A percentile compares a stretch with the other conserved stretches of the same genome.
phyloP scores from a whole-genome alignment of 129 eudicot species.

The Pseudognaphalium luteoalbum region DNA sequence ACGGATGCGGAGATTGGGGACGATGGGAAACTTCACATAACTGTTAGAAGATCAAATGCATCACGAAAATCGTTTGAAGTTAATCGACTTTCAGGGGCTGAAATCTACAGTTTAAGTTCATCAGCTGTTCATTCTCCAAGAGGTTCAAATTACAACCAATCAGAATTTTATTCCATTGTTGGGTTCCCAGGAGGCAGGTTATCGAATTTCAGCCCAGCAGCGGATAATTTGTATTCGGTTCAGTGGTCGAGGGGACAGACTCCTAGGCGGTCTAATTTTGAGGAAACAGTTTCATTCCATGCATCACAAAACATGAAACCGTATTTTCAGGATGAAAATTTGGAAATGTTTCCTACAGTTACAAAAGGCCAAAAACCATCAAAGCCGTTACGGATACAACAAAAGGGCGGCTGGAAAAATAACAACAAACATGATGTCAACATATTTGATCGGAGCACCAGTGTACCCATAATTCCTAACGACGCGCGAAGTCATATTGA shows the following conservation, averaged over 20 bases:
- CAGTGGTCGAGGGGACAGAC: not conserved
- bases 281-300: not conserved
- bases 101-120: conserved; percentile 4
- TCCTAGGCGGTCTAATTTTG: conserved; percentile 5
- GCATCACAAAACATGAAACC: not conserved
- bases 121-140: conserved; percentile 1
- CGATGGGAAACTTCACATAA: conserved; percentile 11
- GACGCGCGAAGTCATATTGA: not conserved
- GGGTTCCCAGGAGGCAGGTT: conserved; percentile 16
- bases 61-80: not conserved
- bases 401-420: not conserved
- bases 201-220: conserved; percentile 13
- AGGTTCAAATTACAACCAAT: not conserved
- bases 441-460: not conserved
- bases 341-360: not conserved
- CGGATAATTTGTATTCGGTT: not conserved
- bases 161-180: not conserved
- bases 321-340: not conserved
- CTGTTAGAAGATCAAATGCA: conserved; percentile 15
- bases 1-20: not conserved
- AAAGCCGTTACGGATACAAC: not conserved
- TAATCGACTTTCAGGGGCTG: not conserved
- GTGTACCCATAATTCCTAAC: not conserved
- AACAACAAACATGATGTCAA: not conserved
- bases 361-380: conserved; percentile 1